Conservation (phyloP, 148 eudicot species). For the Cornus kousa region DNA sequence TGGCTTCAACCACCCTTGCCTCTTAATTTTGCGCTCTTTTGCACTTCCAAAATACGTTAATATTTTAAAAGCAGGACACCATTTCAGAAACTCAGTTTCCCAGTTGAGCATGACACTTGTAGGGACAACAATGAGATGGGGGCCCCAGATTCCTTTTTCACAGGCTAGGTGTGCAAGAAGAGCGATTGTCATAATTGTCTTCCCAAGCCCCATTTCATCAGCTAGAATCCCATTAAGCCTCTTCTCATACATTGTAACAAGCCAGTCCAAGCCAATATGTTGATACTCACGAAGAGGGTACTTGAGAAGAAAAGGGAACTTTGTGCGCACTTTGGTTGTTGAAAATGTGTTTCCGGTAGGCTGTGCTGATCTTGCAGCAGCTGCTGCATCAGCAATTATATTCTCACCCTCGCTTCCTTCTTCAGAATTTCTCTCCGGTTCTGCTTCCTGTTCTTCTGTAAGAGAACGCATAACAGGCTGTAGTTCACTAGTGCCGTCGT, state of each 20-base stretch:
- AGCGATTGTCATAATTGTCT: slow-evolving; percentile 99
- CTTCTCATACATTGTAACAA: slow-evolving; percentile 99
- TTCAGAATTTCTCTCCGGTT: slow-evolving; percentile 27
- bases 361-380: slow-evolving; percentile 98
- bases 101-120: slow-evolving; percentile 99
- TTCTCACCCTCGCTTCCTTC: slow-evolving; percentile 63
- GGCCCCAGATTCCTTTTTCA: slow-evolving; percentile 99
- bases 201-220: slow-evolving; percentile 97
- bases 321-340: slow-evolving; percentile 90
- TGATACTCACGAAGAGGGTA: slow-evolving; percentile 97
- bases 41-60: slow-evolving; percentile 99
- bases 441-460: slow-evolving; percentile 38
- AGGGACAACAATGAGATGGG: slow-evolving; percentile 98
- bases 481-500: slow-evolving; percentile 29
- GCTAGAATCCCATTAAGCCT: slow-evolving; percentile 96
- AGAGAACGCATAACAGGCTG: slow-evolving; percentile 23
- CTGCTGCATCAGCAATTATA: slow-evolving; percentile 95
- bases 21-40: slow-evolving; percentile 83
- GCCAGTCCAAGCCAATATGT: slow-evolving; percentile 99
- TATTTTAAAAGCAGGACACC: slow-evolving; percentile 99
- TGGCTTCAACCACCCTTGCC: slow-evolving; percentile 99
- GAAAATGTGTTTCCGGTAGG: slow-evolving; percentile 97
- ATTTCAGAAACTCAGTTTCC: slow-evolving; percentile 99
- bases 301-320: slow-evolving; percentile 93
- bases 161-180: slow-evolving; percentile 95